phyloP scores from a whole-genome alignment of 495 filamentous ascomycete species.

The Hyaloscypha bicolor region DNA sequence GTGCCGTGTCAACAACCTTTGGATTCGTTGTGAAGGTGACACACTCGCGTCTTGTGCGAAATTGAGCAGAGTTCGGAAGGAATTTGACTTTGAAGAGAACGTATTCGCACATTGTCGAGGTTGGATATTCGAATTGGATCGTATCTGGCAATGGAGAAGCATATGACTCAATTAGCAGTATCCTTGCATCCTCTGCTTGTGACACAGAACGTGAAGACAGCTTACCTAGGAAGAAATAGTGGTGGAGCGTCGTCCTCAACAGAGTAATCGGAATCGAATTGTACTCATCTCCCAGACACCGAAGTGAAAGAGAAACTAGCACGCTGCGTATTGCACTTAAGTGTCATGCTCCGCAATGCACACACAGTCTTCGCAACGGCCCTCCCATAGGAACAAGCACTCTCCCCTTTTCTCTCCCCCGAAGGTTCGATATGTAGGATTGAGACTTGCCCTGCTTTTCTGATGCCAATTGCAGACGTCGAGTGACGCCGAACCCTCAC shows the following conservation, averaged over 20 bases:
- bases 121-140: no score
- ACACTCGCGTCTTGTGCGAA: no score
- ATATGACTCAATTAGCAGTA: constrained; percentile 33
- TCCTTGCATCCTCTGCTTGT: constrained; percentile 19
- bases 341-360: constrained; percentile 59
- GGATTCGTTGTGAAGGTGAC: no score
- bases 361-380: constrained; percentile 93
- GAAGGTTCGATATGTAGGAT: constrained; percentile 39
- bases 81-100: no score
- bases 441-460: constrained; percentile 75
- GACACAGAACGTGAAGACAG: constrained; percentile 25
- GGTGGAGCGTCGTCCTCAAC: constrained; percentile 80
- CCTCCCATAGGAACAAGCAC: constrained; percentile 71
- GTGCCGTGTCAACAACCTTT: no score
- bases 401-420: constrained; percentile 39
- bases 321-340: constrained; percentile 99
- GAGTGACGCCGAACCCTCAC: constrained; percentile 90
- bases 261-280: constrained; percentile 99
- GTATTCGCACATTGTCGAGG: no score
- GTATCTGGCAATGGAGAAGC: background rate
- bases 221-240: constrained; percentile 59
- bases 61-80: no score
- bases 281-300: constrained; percentile 55
- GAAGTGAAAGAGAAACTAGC: constrained; percentile 48
- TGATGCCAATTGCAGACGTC: constrained; percentile 98